Evolutionary conservation across 352 stramenopile species (phyloP), one percentile per base, ranked within the genome.

Genomic region (Globisporangium megalacanthum): DNA sequence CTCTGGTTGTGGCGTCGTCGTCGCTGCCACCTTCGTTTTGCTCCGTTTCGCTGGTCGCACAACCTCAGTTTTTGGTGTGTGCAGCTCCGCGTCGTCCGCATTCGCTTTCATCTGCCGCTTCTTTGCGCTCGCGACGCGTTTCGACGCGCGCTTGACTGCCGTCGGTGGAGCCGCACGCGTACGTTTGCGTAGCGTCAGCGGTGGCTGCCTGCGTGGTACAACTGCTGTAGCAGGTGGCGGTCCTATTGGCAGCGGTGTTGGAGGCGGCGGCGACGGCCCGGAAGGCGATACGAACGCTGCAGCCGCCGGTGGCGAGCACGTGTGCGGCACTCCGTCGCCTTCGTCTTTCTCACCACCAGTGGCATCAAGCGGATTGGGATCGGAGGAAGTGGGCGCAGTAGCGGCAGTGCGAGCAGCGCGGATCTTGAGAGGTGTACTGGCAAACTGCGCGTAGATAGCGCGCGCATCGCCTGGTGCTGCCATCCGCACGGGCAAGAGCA

Each of bases 11-110:
- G 5, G 19, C 45, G 25, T 33, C 11, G 19, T 11, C 17, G 37
- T 29, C 44, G 20, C 10, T 46, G 4, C 20, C 13, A 25, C 50
- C 19, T 46, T 51, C 33, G 17, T 45, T 6, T 39, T 53, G 22
- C 55, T 46, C 15, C 54, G 37, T 53, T 88, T 88, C 6, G 73
- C 52, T 25, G 73, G 72, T 37, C 65, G 63, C 6, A 41, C 46
- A 19, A 57, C 60, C 20, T 78, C 81, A 6, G 73, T 77, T 1
- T n/a, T n/a, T n/a, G 73, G 64, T 6, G 75, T 83, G 57, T 79
- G 73, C 15, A 84, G 37, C 56, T 65, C 72, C 14, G 69, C 54
- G 14, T 41, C 65, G 9, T 69, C 73, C 11, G 69, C 75, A 10
- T 72, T 71, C 1, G 58, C 41, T 22, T 75, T 70, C 10, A 39